Conservation (phyloP, 139 green algal species). For the Edaphochlamys debaryana region DNA sequence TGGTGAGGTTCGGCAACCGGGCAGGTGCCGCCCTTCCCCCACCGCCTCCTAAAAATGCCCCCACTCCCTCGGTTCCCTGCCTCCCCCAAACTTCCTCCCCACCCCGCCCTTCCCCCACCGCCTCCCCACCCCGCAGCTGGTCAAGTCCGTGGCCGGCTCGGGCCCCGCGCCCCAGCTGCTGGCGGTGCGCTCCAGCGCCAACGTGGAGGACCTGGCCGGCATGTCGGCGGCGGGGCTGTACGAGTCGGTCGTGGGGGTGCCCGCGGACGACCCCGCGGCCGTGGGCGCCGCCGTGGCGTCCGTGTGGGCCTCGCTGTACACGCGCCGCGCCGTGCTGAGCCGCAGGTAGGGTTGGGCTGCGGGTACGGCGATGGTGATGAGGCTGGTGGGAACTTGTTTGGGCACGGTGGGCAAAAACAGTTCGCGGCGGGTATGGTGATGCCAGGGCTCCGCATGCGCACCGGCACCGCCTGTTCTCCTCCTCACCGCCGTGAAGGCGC, state of each 20-base stretch:
- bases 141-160: background rate
- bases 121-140: background rate
- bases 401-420: too few relatives aligned
- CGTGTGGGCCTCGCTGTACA: conserved; percentile 96
- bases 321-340: conserved; percentile 85
- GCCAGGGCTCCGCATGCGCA: too few relatives aligned
- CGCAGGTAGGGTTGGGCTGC: conserved; percentile 62
- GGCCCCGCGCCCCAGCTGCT: conserved; percentile 22
- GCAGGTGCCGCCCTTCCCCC: too few relatives aligned
- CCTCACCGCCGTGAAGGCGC: too few relatives aligned
- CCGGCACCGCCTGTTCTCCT: too few relatives aligned
- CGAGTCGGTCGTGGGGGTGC: conserved; percentile 76
- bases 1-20: too few relatives aligned
- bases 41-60: too few relatives aligned
- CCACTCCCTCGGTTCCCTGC: too few relatives aligned
- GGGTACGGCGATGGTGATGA: too few relatives aligned
- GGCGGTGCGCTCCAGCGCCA: conserved; percentile 83
- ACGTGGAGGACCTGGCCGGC: conserved; percentile 95
- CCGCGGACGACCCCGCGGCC: conserved; percentile 48
- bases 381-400: too few relatives aligned
- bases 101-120: background rate
- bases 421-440: too few relatives aligned
- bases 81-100: too few relatives aligned
- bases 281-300: conserved; percentile 68
- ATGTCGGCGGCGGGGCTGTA: conserved; percentile 94